phyloP scores from a whole-genome alignment of 208 protist genomes.

The Novymonas esmeraldas region DNA sequence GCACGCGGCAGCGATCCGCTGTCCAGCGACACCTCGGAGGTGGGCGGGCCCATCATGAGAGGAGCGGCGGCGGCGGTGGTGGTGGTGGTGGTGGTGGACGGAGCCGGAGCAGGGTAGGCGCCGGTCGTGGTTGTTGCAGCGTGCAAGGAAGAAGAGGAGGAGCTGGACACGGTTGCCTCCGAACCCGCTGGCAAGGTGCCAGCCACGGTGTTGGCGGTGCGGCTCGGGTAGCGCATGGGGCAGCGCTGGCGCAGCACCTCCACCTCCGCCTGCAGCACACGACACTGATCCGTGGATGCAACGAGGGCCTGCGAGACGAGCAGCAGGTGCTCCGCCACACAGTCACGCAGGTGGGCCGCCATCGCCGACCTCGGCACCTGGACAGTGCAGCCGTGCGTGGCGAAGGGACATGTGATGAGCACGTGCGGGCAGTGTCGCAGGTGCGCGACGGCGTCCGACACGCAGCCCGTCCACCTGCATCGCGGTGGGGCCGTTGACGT shows the following conservation, averaged over 20 bases:
- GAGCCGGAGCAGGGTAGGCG: no score
- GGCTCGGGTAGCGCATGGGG: neutral
- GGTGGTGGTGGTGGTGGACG: neutral
- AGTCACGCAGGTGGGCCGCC: conserved; percentile 24
- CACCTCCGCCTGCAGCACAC: conserved; percentile 38
- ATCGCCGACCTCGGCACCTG: conserved; percentile 19
- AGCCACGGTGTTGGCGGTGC: neutral
- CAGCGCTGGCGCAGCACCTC: conserved; percentile 38
- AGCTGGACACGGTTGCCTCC: neutral
- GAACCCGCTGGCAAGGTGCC: neutral
- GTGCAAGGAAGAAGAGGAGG: conserved; percentile 10
- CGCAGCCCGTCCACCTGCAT: conserved; percentile 36
- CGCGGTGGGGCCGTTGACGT: neutral
- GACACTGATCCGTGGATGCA: conserved; percentile 16
- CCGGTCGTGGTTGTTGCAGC: neutral
- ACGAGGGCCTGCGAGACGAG: conserved; percentile 27
- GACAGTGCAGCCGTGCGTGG: conserved; percentile 34
- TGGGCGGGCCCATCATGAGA: neutral
- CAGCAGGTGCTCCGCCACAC: conserved; percentile 22
- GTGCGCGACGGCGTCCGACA: conserved; percentile 30
- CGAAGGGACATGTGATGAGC: conserved; percentile 37
- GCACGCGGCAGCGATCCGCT: neutral
- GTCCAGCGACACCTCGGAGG: neutral
- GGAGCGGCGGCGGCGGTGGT: neutral
- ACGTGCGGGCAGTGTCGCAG: conserved; percentile 27